Percentiles rank a stretch among this genome's conserved stretches.
These are phyloP conservation scores for Trichoderma gracile DNA, from an alignment of 2,329 filamentous ascomycete species.

Conservation along the genomic window DNA sequence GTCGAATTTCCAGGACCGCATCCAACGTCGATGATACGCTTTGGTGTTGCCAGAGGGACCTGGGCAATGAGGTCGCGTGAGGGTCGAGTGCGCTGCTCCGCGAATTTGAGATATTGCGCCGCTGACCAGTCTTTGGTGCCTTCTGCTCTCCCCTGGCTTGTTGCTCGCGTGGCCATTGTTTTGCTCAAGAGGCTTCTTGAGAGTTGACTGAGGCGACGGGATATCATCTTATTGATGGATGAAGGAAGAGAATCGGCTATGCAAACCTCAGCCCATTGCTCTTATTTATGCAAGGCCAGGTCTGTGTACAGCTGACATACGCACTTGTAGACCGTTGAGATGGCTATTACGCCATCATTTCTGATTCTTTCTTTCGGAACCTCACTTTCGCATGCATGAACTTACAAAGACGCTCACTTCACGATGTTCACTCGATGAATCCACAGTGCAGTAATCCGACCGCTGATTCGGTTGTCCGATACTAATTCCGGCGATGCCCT, in stretches of 20 bases:
- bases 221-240: constrained; percentile 2
- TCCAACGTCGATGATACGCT: constrained; percentile 56
- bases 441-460: not conserved
- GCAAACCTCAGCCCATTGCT: not conserved
- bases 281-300: not conserved
- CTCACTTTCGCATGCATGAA: not conserved
- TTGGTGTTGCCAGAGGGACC: constrained; percentile 43
- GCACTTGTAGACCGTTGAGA: too few species aligned
- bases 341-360: not conserved
- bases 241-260: not conserved
- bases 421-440: not conserved
- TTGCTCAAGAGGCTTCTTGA: not conserved
- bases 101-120: constrained; percentile 57
- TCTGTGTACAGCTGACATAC: too few species aligned
- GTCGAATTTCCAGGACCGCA: constrained; percentile 64
- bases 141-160: constrained; percentile 8
- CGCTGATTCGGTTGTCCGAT: constrained; percentile 18
- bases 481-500: constrained; percentile 8
- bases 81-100: constrained; percentile 53
- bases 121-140: constrained; percentile 50
- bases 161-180: constrained; percentile 20
- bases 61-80: constrained; percentile 54
- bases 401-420: not conserved
- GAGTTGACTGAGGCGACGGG: not conserved
- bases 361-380: not conserved